phyloP scores from a whole-genome alignment of 2,329 filamentous ascomycete species.

The Aspergillus puulaauensis region DNA sequence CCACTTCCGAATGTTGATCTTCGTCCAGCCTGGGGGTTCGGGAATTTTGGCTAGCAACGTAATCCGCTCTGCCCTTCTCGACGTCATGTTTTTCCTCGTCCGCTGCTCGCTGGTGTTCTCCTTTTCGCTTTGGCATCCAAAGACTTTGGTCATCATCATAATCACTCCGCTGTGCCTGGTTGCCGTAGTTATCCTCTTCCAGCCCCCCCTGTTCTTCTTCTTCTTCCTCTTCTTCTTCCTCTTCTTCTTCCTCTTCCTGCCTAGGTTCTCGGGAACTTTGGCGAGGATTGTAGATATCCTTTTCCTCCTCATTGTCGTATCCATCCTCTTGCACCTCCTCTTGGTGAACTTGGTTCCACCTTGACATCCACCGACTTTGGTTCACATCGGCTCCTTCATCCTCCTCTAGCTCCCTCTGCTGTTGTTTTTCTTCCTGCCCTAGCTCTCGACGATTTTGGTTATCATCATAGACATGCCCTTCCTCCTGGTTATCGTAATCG shows the following conservation, averaged over 20 bases:
- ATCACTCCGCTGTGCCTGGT: background rate
- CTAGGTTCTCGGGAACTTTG: no score
- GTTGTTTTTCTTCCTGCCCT: background rate
- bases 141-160: background rate
- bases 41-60: background rate
- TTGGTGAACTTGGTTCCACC: background rate
- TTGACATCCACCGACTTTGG: background rate
- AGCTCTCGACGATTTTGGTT: background rate
- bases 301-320: background rate
- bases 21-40: background rate
- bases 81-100: background rate
- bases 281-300: no score
- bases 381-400: background rate
- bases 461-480: background rate
- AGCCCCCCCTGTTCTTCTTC: background rate
- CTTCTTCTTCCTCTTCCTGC: background rate
- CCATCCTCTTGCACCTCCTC: background rate
- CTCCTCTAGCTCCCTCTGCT: background rate
- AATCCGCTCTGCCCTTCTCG: background rate
- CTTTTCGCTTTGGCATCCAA: background rate
- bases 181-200: background rate
- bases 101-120: background rate
- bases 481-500: background rate
- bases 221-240: no score
- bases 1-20: background rate